These are phyloP conservation scores for Atalantia buxifolia DNA, from an alignment of 345 rosid genomes.

Conservation along the genomic window DNA sequence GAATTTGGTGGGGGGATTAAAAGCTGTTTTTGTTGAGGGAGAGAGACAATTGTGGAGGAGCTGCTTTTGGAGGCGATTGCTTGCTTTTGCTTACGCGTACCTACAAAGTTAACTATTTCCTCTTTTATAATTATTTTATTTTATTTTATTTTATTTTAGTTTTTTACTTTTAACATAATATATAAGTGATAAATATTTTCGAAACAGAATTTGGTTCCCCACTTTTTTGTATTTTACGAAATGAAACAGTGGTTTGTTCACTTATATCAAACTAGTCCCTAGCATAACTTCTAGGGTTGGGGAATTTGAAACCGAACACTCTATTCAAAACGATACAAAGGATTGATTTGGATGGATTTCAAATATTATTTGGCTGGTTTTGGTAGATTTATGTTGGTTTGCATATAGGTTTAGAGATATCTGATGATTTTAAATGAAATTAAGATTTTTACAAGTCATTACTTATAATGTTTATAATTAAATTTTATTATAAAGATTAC, in stretches of 20 bases:
- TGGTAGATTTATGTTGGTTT: too few species aligned
- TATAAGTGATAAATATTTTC: too few species aligned
- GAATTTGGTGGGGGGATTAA: not conserved
- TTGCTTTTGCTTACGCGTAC: not conserved
- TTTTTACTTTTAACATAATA: not conserved
- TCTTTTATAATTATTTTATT: not conserved
- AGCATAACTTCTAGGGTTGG: not conserved
- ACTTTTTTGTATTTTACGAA: too few species aligned
- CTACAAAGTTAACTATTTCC: not conserved
- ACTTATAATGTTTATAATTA: too few species aligned
- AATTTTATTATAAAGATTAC: too few species aligned
- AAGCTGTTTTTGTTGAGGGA: not conserved
- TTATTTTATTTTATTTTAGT: not conserved
- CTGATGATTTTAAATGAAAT: too few species aligned
- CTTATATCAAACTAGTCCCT: not conserved
- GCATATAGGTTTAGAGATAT: too few species aligned
- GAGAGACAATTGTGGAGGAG: not conserved
- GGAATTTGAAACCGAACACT: not conserved
- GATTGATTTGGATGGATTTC: not conserved
- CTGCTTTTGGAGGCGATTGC: slow-evolving; percentile 5
- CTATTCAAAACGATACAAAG: too few species aligned
- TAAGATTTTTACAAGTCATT: fast-evolving
- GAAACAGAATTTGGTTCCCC: not conserved
- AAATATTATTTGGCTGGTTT: too few species aligned
- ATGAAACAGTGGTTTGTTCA: too few species aligned